Conservation (phyloP, 2,329 filamentous ascomycete genomes). For the Huntiella decipiens region DNA sequence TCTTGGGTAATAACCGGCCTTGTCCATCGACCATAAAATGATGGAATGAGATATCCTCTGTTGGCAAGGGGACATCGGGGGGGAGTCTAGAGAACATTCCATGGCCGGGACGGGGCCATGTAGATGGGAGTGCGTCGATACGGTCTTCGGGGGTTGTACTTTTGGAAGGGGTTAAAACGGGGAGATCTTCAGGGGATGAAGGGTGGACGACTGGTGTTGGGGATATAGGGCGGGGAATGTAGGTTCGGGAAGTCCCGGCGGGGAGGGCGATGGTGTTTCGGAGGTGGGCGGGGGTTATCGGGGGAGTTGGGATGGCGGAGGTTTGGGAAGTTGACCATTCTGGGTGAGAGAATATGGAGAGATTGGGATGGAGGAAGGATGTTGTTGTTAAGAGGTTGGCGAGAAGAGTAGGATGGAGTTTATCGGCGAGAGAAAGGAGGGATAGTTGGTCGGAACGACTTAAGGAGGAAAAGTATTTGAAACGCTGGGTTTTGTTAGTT, state of each 20-base stretch:
- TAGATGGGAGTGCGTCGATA: conserved; percentile 20
- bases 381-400: conserved; percentile 24
- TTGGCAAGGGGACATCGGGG: conserved; percentile 21
- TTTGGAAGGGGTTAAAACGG: conserved; percentile 6
- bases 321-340: conserved; percentile 19
- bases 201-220: background rate
- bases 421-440: conserved; percentile 23
- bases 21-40: conserved; percentile 23
- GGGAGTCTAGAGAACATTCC: conserved; percentile 23
- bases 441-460: conserved; percentile 22
- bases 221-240: conserved; percentile 4
- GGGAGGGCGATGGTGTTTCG: conserved; percentile 9
- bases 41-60: conserved; percentile 25
- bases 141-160: conserved; percentile 15
- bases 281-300: conserved; percentile 5
- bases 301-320: conserved; percentile 3
- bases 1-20: conserved; percentile 10
- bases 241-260: conserved; percentile 1
- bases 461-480: conserved; percentile 22
- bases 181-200: conserved; percentile 3
- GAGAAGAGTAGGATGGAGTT: conserved; percentile 23
- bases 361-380: conserved; percentile 23
- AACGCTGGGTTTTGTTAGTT: conserved; percentile 16
- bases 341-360: conserved; percentile 24
- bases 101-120: conserved; percentile 22